These are phyloP conservation scores for Magnaporthiopsis rhizophila DNA, from an alignment of 2,329 filamentous ascomycete genomes.

Conservation along the genomic window DNA sequence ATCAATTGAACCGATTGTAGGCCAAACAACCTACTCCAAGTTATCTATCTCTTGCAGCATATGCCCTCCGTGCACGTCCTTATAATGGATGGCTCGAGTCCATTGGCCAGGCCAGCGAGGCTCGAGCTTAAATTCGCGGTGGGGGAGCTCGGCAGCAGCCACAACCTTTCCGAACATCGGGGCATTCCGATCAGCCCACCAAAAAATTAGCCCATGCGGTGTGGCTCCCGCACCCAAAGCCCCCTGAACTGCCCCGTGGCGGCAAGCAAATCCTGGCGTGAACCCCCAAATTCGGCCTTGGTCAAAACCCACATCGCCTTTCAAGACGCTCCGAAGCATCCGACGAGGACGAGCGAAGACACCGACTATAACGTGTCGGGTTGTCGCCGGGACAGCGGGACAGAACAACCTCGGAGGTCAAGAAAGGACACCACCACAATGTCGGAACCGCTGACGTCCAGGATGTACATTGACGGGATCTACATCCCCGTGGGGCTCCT, in stretches of 20 bases:
- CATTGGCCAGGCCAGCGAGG: no score
- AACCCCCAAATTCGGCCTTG: background rate
- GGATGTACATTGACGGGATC: constrained; percentile 67
- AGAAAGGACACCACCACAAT: constrained; percentile 19
- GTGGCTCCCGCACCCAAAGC: background rate
- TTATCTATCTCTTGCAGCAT: no score
- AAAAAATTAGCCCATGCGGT: background rate
- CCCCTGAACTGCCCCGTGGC: background rate
- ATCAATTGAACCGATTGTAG: no score
- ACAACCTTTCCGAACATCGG: background rate
- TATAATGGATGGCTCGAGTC: no score
- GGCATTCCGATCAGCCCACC: background rate
- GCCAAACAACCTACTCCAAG: no score
- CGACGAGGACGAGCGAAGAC: background rate
- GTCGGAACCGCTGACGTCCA: constrained; percentile 39
- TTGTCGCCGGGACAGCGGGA: constrained; percentile 1
- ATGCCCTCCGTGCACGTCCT: no score
- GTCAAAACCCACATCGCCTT: background rate
- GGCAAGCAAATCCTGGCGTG: background rate
- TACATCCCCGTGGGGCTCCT: constrained; percentile 78
- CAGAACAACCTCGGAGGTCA: background rate
- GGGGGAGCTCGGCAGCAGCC: background rate
- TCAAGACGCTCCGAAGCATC: background rate
- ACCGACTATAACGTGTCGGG: background rate
- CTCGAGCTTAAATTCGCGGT: background rate